A percentile compares a stretch with the other conserved stretches of the same genome.
Evolutionary conservation across 2,329 filamentous ascomycete species (phyloP).

Genomic region (Nemania abortiva): DNA sequence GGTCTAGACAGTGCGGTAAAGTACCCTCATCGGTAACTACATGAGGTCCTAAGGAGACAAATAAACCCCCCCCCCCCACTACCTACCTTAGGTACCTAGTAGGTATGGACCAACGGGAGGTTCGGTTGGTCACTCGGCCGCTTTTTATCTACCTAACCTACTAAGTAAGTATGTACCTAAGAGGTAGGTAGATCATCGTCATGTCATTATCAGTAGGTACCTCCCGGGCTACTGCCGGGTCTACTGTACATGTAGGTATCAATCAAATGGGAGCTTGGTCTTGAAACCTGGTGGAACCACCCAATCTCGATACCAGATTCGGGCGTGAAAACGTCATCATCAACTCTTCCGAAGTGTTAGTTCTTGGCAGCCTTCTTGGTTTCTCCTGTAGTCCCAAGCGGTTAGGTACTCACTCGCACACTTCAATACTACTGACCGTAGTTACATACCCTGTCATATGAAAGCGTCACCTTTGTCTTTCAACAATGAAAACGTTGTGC

Average conservation of each 20-base stretch:
- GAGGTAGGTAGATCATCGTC: conserved; percentile 19
- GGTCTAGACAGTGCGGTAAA: conserved; percentile 7
- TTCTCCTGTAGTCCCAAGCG: background rate
- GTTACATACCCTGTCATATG: background rate
- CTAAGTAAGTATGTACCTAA: background rate
- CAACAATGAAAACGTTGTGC: background rate
- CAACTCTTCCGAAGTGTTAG: conserved; percentile 17
- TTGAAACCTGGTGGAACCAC: conserved; percentile 22
- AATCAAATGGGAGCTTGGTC: conserved; percentile 19
- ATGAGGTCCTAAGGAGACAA: too few species aligned
- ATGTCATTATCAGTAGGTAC: conserved; percentile 19
- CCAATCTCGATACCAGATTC: conserved; percentile 28
- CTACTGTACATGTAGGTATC: background rate
- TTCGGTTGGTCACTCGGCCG: conserved; percentile 21
- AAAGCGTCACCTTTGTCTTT: background rate
- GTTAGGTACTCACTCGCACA: too few species aligned
- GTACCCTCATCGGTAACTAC: background rate
- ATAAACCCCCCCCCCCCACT: background rate
- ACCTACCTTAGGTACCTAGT: background rate
- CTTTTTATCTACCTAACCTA: background rate
- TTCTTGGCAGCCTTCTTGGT: conserved; percentile 24
- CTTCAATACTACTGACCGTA: background rate
- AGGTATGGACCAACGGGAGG: background rate
- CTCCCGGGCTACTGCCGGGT: too few species aligned
- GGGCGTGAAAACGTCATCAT: conserved; percentile 35